phyloP scores from a whole-genome alignment of 208 protist genomes.

The Wallacemonas collosoma region DNA sequence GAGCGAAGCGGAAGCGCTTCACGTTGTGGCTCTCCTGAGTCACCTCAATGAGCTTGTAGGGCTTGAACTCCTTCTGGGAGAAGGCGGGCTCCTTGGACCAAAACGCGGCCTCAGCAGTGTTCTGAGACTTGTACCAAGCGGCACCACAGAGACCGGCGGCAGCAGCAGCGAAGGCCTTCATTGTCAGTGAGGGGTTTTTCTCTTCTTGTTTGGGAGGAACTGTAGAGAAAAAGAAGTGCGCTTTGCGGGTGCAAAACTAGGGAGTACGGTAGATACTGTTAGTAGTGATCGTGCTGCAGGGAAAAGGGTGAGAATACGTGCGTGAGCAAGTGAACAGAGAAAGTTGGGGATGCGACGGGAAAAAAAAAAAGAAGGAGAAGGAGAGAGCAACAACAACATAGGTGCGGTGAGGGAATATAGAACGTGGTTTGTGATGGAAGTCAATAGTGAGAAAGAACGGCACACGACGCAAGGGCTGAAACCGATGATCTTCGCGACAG shows the following conservation, averaged over 20 bases:
- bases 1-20: conserved; percentile 71
- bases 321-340: too few species aligned
- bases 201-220: too few species aligned
- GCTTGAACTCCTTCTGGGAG: conserved; percentile 59
- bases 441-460: background rate
- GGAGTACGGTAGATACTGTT: too few species aligned
- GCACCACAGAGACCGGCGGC: conserved; percentile 34
- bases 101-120: conserved; percentile 23
- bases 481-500: too few species aligned
- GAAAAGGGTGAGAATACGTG: too few species aligned
- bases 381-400: conserved; percentile 26
- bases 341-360: background rate
- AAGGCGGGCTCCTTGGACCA: conserved; percentile 42
- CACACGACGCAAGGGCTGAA: background rate
- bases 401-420: background rate
- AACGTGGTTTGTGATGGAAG: background rate
- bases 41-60: conserved; percentile 65
- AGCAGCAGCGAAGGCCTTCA: conserved; percentile 49
- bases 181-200: conserved; percentile 14
- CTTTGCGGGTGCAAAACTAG: too few species aligned
- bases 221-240: too few species aligned
- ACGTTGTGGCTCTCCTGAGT: conserved; percentile 57
- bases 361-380: conserved; percentile 27
- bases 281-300: too few species aligned
- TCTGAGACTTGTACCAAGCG: conserved; percentile 32